Percentiles rank a stretch among this genome's conserved stretches.
Evolutionary conservation across 352 stramenopile species (phyloP).

Genomic region (Sclerospora graminicola): DNA sequence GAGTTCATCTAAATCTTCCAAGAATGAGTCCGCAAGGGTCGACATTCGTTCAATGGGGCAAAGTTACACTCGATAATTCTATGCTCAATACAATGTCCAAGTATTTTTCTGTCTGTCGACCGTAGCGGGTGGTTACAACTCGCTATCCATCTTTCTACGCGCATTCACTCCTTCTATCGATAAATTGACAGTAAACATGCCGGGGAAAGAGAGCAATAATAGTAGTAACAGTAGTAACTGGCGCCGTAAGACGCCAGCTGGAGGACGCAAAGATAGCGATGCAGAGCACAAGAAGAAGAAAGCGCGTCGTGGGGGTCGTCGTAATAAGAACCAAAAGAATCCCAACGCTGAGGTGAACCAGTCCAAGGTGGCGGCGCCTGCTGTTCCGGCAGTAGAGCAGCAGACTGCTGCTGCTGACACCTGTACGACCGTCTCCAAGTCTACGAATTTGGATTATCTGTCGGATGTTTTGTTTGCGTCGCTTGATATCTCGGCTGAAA

Average conservation of each 20-base stretch:
- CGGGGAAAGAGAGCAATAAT: conserved; percentile 10
- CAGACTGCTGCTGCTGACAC: not conserved
- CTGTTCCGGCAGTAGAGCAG: not conserved
- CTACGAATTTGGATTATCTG: conserved; percentile 35
- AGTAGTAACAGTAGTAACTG: conserved; percentile 15
- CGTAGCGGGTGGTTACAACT: not conserved
- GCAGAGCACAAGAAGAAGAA: conserved; percentile 49
- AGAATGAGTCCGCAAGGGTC: conserved; percentile 81
- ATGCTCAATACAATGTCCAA: conserved; percentile 12
- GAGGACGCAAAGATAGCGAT: conserved; percentile 29
- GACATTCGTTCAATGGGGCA: conserved; percentile 43
- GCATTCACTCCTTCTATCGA: not conserved
- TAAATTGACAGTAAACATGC: conserved; percentile 8
- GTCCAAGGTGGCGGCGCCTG: not conserved
- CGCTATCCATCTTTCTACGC: not conserved
- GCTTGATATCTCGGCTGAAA: conserved; percentile 46
- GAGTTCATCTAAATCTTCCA: conserved; percentile 85
- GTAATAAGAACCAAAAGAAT: conserved; percentile 17
- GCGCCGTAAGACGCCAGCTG: conserved; percentile 22
- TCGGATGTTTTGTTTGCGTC: conserved; percentile 46
- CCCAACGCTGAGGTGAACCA: conserved; percentile 1
- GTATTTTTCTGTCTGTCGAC: conserved; percentile 1
- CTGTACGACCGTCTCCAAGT: conserved; percentile 1
- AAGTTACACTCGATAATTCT: not conserved
- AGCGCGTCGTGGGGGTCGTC: conserved; percentile 33